Base-by-base conservation (phyloP, 164 flowering plant genomes). In the Platanus orientalis region DNA sequence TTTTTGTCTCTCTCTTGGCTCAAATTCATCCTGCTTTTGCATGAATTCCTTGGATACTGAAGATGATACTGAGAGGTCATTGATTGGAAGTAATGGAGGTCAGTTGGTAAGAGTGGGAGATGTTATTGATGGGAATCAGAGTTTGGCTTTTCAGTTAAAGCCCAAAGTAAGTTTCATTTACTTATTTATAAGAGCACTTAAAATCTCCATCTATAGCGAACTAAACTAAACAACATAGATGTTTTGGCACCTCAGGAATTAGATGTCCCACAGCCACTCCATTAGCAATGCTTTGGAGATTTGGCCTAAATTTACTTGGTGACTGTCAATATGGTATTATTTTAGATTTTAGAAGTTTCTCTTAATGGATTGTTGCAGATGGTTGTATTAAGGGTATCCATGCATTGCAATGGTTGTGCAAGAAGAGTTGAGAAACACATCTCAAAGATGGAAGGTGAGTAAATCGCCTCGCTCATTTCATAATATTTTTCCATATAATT, bases 321-420 rank as follows among this genome's bases (percentile, higher is more conserved):
- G 5, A 5, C 39, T 10, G 5, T 34, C 39, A 5, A 5, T 16
- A 45, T 16, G 4, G 19, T 16, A 13, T 45, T 5, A 45, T 0
- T 45, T 14, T 14, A 45, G 19, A 17, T 45, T 17, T 45, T 2
- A 0, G 49, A 5, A 42, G 24, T 32, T 29, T 64, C 13, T 55
- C 44, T 36, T 61, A 34, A 39, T 69, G 55, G 24, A 25, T 54
- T 30, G 42, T 19, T 78, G 71, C 61, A 89, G 93, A 80, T 79
- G 69, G 96, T 87, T 76, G 89, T 76, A 70, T 67, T 89, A 57
- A 85, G 79, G 77, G 96, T 87, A 50, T 87, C 93, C 51, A 87
- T 89, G 89, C 89, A 89, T 67, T 89, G 96, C 75, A 56, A 78
- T 67, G 96, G 93, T 54, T 89, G 96, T 71, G 96, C 93, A 67